A percentile compares a stretch with the other conserved stretches of the same genome.
Evolutionary conservation across 1,284 basidiomycete species (phyloP).

Genomic region (Puccinia hordei): DNA sequence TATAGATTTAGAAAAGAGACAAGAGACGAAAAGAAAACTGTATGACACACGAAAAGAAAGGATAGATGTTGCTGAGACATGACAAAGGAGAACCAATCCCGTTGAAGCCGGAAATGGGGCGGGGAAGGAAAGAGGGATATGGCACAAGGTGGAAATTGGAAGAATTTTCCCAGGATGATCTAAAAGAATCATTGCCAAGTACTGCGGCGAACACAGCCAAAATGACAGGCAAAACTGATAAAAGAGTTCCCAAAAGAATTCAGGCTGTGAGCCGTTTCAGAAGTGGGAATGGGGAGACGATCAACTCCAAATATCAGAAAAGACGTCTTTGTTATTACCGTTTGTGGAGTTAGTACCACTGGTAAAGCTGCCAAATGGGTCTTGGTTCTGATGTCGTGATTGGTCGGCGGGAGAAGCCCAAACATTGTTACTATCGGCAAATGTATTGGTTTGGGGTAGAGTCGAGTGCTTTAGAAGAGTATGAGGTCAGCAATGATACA

Average conservation of each 20-base stretch:
- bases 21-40: background rate
- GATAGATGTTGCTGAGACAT: background rate
- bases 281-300: background rate
- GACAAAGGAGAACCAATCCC: background rate
- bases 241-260: background rate
- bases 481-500: background rate
- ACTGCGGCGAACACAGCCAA: background rate
- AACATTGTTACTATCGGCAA: slow-evolving; percentile 23
- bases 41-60: background rate
- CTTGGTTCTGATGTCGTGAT: slow-evolving; percentile 13
- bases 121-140: background rate
- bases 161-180: background rate
- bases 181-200: background rate
- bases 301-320: slow-evolving; percentile 51
- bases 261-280: background rate
- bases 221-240: background rate
- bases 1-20: background rate
- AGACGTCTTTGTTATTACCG: slow-evolving; percentile 39
- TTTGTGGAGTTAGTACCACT: slow-evolving; percentile 13
- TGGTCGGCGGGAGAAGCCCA: slow-evolving; percentile 29
- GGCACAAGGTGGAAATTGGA: background rate
- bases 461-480: slow-evolving; percentile 7
- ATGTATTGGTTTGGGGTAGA: slow-evolving; percentile 15
- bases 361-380: slow-evolving; percentile 46
- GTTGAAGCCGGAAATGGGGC: background rate